phyloP scores from a whole-genome alignment of 371 early-diverging fungal genomes.

The Mortierella sp. region DNA sequence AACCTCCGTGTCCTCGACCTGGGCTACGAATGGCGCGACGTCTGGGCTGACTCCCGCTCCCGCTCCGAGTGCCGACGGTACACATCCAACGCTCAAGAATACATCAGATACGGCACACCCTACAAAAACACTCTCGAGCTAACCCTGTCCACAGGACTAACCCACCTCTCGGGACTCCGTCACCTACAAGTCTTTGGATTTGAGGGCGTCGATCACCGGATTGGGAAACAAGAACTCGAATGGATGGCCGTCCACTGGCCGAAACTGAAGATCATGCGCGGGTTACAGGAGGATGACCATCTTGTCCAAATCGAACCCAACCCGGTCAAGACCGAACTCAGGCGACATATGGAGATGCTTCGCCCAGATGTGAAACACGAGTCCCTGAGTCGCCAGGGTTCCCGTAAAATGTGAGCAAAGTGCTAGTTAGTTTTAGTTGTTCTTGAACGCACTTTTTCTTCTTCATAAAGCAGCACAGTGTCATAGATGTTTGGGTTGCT shows the following conservation, averaged over 20 bases:
- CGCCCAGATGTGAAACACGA: conserved; percentile 17
- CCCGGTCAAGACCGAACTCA: not conserved
- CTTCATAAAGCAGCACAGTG: not conserved
- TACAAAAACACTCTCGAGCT: conserved; percentile 1
- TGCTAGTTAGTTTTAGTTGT: no score
- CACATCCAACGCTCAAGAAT: not conserved
- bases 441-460: no score
- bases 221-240: conserved; percentile 10
- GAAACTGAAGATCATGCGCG: conserved; percentile 4
- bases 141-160: conserved; percentile 5
- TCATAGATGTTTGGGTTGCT: not conserved
- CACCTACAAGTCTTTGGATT: conserved; percentile 6
- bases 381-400: not conserved
- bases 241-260: conserved; percentile 23
- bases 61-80: not conserved
- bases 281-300: conserved; percentile 2
- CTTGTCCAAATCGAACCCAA: not conserved
- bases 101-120: not conserved
- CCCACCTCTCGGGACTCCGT: not conserved
- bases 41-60: not conserved
- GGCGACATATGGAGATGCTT: conserved; percentile 17
- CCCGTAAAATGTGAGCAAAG: not conserved
- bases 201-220: not conserved
- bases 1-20: conserved; percentile 17
- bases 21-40: conserved; percentile 4